Percentiles rank a stretch among this genome's conserved stretches.
These are phyloP conservation scores for Termitomyces sp. DNA, from an alignment of 768 basidiomycete species.

Conservation along the genomic window DNA sequence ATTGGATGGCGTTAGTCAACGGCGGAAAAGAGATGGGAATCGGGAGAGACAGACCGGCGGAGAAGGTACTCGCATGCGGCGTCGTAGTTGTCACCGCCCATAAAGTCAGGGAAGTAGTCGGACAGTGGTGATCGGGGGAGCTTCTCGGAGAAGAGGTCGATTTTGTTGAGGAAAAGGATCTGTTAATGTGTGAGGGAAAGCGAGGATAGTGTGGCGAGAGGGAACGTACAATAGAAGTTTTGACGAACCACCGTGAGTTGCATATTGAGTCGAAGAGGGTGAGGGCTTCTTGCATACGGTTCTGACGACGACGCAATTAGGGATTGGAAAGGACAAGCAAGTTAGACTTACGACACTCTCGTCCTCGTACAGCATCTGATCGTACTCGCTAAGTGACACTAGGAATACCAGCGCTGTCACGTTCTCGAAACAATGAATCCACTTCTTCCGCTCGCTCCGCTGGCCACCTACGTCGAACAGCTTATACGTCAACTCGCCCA, in stretches of 20 bases:
- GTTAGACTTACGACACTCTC: conserved; percentile 75
- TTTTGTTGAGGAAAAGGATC: conserved; percentile 97
- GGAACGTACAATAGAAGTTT: conserved; percentile 81
- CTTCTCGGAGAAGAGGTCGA: conserved; percentile 94
- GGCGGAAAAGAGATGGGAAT: not conserved
- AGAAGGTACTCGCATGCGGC: conserved; percentile 77
- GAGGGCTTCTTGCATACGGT: conserved; percentile 96
- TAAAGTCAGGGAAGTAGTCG: conserved; percentile 91
- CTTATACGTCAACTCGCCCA: conserved; percentile 92
- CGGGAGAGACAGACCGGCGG: conserved; percentile 34
- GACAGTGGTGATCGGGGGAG: conserved; percentile 79
- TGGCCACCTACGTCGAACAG: conserved; percentile 9
- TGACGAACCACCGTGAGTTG: conserved; percentile 95
- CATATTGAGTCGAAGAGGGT: conserved; percentile 98
- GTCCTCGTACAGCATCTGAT: conserved; percentile 9
- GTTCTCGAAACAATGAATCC: conserved; percentile 8
- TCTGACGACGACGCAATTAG: conserved; percentile 38
- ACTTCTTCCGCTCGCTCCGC: not conserved
- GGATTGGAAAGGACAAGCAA: not conserved
- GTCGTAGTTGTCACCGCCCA: conserved; percentile 84
- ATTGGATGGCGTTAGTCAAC: too few relatives aligned
- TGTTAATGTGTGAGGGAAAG: conserved; percentile 21
- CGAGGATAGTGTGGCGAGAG: not conserved
- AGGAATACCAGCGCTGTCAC: not conserved
- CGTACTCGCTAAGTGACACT: conserved; percentile 17